Evolutionary conservation across 2,329 filamentous ascomycete species (phyloP), one percentile per base, ranked within the genome.

Genomic region (Pestalotiopsis sp.): DNA sequence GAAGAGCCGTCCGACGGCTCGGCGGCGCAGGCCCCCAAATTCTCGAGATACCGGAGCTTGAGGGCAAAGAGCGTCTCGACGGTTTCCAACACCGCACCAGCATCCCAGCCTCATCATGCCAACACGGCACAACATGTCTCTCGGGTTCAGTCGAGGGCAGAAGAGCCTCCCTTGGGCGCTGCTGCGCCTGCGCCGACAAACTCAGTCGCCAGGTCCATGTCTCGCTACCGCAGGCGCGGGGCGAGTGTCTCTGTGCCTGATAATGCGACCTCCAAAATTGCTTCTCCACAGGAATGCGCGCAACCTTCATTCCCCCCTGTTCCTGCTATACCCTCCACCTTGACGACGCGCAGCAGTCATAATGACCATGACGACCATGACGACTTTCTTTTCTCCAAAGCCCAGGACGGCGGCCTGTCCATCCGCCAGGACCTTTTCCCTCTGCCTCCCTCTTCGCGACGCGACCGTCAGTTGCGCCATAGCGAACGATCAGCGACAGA

Each of bases 1-100:
- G 41, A 60, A 52, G 67, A 65, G 45, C 52, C 64, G 49, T 25
- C 56, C 41, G 64, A 38, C 63, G 67, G 67, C 36, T 23, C 41
- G 56, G 68, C 71, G 66, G 70, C 72, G 66, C 66, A 62, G 31
- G 20, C 66, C 14, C 72, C 71, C 49, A 77, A 75, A 69, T 74
- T 78, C 67, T 79, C 79, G 41, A 75, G 79, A 69, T 80, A 80
- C 67, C 77, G 77, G 65, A 78, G 74, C 65, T 67, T 79, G 52
- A 75, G 77, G 66, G 77, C 76, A 66, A 77, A 74, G 57, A 78
- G 77, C 60, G 71, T 73, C 31, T 77, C 77, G 9, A 74, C 75
- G 63, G 70, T 75, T 39, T 68, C 74, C 27, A 72, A 70, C 57
- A 65, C 70, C 11, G 70, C 72, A 72, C 71, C 36, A 73, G 73